Base-by-base conservation (phyloP, 2,329 filamentous ascomycete genomes). In the Akanthomyces lecanii region DNA sequence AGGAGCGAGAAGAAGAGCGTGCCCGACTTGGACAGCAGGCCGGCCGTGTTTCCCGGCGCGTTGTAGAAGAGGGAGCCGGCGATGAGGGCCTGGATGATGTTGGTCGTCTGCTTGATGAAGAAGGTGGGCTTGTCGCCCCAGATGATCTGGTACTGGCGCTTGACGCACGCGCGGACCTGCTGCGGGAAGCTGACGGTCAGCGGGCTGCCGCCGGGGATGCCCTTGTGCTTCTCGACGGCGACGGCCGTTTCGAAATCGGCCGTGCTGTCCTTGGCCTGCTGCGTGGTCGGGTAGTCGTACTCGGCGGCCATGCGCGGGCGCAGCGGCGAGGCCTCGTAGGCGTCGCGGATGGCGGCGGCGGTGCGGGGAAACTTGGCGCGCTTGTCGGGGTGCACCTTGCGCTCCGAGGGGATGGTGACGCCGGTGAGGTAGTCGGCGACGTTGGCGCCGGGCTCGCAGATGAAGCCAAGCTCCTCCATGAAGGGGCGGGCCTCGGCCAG, bases 11-110 rank as follows among this genome's bases (percentile, higher is more conserved):
- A 82, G 77, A 90, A 90, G 5, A 88, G 74, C 0, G 86, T 81
- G 59, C 87, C 88, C 0, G 81, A 80, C 67, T 89, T 89, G 67
- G 83, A 70, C 71, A 90, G 90, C 0, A 90, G 73, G 10, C 87
- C 88, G 1, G 74, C 78, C 0, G 85, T 84, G 56, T 81, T 84
- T 28, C 75, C 64, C 0, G 86, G 81, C 0, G 86, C 83, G 62
- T 86, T 80, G 73, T 89, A 90, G 73, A 90, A 90, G 4, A 90
- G 78, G 0, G 86, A 89, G 7, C 87, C 87, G 1, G 82, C 78
- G 63, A 90, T 83, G 5, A 90, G 72, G 0, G 87, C 85, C 67
- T 88, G 84, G 0, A 79, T 68, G 8, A 89, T 69, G 1, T 82
- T 86, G 0, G 81, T 80, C 5, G 78, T 72, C 67, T 89, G 85